Evolutionary conservation across 2,329 filamentous ascomycete species (phyloP), one percentile per base, ranked within the genome.

Genomic region (Aspergillus sp.): DNA sequence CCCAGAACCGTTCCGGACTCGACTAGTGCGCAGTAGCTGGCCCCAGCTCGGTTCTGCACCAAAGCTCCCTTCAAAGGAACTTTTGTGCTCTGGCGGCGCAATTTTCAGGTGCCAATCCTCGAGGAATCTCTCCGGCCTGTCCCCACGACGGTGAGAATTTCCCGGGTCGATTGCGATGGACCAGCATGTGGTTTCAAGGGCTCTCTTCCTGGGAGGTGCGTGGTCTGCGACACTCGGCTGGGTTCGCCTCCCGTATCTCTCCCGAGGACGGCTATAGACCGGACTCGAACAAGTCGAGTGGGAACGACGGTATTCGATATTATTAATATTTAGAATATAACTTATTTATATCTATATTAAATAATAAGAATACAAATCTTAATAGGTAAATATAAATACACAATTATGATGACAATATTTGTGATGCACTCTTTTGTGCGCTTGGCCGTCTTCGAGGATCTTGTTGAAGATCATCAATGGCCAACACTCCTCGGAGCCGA

Each of bases 391-490:
- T 39, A 17, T 7, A 39, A 51, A 24, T 48, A 15, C 13, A 39
- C 34, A 44, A 32, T 43, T 24, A 48, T 48, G n/a, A 34, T 11
- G 18, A 36, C 30, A 32, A 13, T 47, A 47, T 26, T 38, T 41
- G 17, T 43, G 24, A 50, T 24, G 41, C 38, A 45, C 30, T 22
- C 41, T n/a, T 55, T 30, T 39, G 51, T 45, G 51, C 32, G 55
- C 57, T 58, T 56, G 41, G 17, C 22, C 15, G 24, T 43, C 43
- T 34, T 53, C 26, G 39, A 58, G 49, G 56, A 56, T 56, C 50
- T 57, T 13, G 44, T 4, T 41, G 32, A 39, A 24, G 39, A 52
- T 47, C 32, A 51, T 53, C 44, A 53, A 49, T 53, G 49, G 42
- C 17, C 48, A 47, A 53, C 32, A 20, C 26, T 53, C 13, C 38